A percentile compares a stretch with the other conserved stretches of the same genome.
phyloP scores from a whole-genome alignment of 2,329 filamentous ascomycete genomes.

The Cyanodermella asteris region DNA sequence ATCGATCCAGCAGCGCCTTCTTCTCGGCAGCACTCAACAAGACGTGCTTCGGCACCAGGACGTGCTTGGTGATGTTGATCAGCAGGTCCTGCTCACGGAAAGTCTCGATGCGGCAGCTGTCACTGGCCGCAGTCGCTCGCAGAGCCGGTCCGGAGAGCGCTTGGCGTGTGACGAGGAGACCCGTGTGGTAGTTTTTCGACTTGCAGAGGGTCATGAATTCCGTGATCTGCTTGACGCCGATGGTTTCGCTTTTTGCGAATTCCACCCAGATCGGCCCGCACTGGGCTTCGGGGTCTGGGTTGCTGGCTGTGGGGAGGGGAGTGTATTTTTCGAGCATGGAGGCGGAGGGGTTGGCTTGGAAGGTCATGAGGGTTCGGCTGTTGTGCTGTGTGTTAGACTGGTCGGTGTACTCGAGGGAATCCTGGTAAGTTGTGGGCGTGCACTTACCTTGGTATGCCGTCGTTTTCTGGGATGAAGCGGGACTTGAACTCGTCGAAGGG shows the following conservation, averaged over 20 bases:
- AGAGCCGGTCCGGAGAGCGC: slow-evolving; percentile 69
- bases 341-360: slow-evolving; percentile 66
- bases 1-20: slow-evolving; percentile 60
- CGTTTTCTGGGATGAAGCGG: slow-evolving; percentile 42
- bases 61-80: slow-evolving; percentile 96
- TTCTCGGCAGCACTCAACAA: slow-evolving; percentile 83
- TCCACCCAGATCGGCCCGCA: slow-evolving; percentile 61
- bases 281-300: slow-evolving; percentile 48
- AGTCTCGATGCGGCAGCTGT: slow-evolving; percentile 67
- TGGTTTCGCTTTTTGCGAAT: slow-evolving; percentile 58
- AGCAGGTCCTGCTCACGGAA: slow-evolving; percentile 91
- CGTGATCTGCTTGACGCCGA: slow-evolving; percentile 85
- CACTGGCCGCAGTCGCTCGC: slow-evolving; percentile 61
- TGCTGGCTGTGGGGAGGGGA: slow-evolving; percentile 42
- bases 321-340: slow-evolving; percentile 73
- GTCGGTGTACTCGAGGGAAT: slow-evolving; percentile 5
- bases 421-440: slow-evolving; percentile 3
- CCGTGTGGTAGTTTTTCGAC: slow-evolving; percentile 63
- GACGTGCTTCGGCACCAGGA: slow-evolving; percentile 85
- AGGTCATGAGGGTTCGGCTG: slow-evolving; percentile 67
- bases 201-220: slow-evolving; percentile 66
- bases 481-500: slow-evolving; percentile 70
- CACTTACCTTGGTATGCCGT: slow-evolving; percentile 55
- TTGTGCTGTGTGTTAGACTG: slow-evolving; percentile 4
- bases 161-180: slow-evolving; percentile 71